These are phyloP conservation scores for Talaromyces verruculosus DNA, from an alignment of 2,329 filamentous ascomycete genomes.

Conservation along the genomic window DNA sequence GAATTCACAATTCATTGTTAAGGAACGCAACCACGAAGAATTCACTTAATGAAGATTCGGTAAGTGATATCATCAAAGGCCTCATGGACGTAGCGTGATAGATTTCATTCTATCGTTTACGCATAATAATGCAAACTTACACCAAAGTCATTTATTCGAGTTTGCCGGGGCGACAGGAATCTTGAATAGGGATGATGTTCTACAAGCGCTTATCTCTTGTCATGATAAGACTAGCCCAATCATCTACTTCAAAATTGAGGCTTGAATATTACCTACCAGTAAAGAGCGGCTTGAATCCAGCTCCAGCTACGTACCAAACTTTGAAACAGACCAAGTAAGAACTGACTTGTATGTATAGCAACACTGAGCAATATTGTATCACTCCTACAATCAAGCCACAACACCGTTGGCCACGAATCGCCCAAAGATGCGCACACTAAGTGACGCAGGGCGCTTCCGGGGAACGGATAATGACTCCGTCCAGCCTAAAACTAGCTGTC, in stretches of 20 bases:
- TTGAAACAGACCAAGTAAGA: background rate
- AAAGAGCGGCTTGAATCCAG: no score
- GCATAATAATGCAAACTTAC: background rate
- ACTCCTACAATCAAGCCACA: conserved; percentile 1
- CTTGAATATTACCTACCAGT: no score
- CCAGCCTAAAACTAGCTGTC: background rate
- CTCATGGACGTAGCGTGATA: no score
- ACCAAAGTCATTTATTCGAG: background rate
- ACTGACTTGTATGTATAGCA: background rate
- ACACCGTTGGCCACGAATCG: background rate
- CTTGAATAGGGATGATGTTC: background rate
- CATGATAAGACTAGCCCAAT: background rate
- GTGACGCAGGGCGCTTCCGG: conserved; percentile 7
- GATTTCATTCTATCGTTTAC: no score
- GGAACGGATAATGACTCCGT: background rate
- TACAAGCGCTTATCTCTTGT: background rate
- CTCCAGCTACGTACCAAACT: no score
- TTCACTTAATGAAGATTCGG: no score
- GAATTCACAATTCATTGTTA: background rate
- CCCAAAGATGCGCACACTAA: background rate
- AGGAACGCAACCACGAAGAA: no score
- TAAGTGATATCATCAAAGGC: no score
- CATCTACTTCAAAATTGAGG: no score
- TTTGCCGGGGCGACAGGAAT: background rate
- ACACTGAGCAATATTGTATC: conserved; percentile 1